phyloP scores from a whole-genome alignment of 371 early-diverging fungal genomes.

The Mucor indicus region DNA sequence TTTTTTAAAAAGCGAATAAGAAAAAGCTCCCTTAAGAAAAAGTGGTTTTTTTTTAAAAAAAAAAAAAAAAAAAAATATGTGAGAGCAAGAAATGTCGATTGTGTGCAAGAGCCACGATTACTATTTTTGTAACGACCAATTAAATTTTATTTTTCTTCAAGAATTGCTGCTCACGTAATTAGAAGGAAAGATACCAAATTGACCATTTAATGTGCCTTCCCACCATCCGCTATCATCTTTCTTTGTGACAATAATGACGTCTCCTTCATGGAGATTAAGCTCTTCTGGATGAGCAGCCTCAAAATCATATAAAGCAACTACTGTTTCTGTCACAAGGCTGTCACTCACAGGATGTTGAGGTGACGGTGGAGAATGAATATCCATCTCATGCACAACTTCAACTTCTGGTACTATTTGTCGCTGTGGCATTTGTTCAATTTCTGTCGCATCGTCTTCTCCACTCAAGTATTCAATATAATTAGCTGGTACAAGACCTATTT shows the following conservation, averaged over 20 bases:
- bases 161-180: constrained; percentile 72
- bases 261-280: constrained; percentile 66
- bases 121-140: too few relatives aligned
- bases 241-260: constrained; percentile 60
- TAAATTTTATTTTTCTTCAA: neutral
- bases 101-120: too few relatives aligned
- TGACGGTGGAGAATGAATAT: neutral
- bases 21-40: too few relatives aligned
- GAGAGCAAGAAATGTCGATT: too few relatives aligned
- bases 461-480: constrained; percentile 52
- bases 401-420: neutral
- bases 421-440: neutral
- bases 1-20: too few relatives aligned
- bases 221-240: constrained; percentile 77
- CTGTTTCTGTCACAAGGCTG: constrained; percentile 23
- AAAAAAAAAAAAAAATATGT: too few relatives aligned
- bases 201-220: constrained; percentile 64
- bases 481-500: constrained; percentile 71
- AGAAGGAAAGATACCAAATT: constrained; percentile 78
- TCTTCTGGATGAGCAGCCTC: constrained; percentile 73
- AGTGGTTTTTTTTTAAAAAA: too few relatives aligned
- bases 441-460: neutral
- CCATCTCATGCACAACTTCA: neutral
- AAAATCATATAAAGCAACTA: constrained; percentile 77
- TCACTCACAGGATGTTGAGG: neutral